phyloP scores from a whole-genome alignment of 2,329 filamentous ascomycete species.

The Xylariales sp. region DNA sequence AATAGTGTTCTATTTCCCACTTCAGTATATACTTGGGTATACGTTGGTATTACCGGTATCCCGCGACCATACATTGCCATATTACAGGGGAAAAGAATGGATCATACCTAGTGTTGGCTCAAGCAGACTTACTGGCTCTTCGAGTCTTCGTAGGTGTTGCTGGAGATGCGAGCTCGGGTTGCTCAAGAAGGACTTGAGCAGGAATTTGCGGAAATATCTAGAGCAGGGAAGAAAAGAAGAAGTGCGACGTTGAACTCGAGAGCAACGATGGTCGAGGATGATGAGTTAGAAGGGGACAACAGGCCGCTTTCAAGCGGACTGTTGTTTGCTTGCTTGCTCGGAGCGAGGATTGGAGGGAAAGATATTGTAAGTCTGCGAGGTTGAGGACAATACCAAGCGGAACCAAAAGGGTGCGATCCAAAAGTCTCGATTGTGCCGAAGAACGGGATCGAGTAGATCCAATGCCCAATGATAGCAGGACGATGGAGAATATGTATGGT shows the following conservation, averaged over 20 bases:
- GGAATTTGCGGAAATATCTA: neutral
- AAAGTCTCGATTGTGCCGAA: conserved; percentile 40
- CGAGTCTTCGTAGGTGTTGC: conserved; percentile 1
- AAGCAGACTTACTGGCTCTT: conserved; percentile 10
- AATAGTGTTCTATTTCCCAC: conserved; percentile 1
- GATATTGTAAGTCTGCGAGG: conserved; percentile 42
- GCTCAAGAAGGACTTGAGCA: neutral
- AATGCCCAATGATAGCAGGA: conserved; percentile 34
- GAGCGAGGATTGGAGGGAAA: conserved; percentile 31
- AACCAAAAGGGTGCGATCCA: conserved; percentile 42
- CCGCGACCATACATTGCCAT: neutral
- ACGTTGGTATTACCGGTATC: neutral
- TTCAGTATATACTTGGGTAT: conserved; percentile 6
- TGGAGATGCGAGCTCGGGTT: conserved; percentile 3
- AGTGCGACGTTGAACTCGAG: conserved; percentile 6
- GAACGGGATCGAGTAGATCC: conserved; percentile 36
- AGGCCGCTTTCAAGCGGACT: conserved; percentile 4
- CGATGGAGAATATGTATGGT: conserved; percentile 26
- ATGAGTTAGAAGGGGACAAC: neutral
- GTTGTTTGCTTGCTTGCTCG: conserved; percentile 5
- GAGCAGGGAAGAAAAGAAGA: conserved; percentile 14
- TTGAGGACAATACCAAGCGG: conserved; percentile 37
- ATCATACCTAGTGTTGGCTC: neutral
- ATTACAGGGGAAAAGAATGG: neutral
- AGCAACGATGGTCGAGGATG: neutral